These are phyloP conservation scores for Cucurbita ficifolia DNA, from an alignment of 306 rosid genomes.

Conservation along the genomic window DNA sequence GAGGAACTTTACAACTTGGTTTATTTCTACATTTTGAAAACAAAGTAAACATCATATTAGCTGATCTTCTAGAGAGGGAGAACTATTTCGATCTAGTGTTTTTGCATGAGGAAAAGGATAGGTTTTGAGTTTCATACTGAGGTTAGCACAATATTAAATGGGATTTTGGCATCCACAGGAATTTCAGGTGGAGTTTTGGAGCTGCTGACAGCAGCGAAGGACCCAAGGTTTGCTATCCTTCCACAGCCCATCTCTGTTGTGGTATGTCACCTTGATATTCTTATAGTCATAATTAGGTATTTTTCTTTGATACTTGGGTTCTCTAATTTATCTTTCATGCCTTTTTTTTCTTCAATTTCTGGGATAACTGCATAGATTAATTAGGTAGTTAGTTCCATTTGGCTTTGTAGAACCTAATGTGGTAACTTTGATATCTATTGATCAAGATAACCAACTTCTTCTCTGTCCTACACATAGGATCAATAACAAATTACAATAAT, in stretches of 20 bases:
- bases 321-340: background rate
- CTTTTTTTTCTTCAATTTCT: background rate
- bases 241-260: background rate
- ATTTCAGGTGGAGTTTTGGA: background rate
- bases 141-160: slow-evolving; percentile 5
- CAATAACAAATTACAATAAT: background rate
- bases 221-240: slow-evolving; percentile 3
- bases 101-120: background rate
- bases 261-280: slow-evolving; percentile 1
- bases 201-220: slow-evolving; percentile 2
- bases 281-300: background rate
- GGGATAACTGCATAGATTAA: background rate
- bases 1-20: background rate
- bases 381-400: background rate
- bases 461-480: background rate
- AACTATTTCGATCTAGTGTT: background rate
- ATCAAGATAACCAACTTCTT: background rate
- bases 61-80: background rate
- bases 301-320: background rate
- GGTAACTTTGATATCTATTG: background rate
- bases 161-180: background rate
- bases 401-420: background rate
- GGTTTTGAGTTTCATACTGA: background rate
- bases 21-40: background rate
- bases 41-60: background rate